Percentiles rank a stretch among this genome's conserved stretches.
These are phyloP conservation scores for Cryptococcus amylolentus DNA, from an alignment of 1,284 basidiomycete species.

Conservation along the genomic window DNA sequence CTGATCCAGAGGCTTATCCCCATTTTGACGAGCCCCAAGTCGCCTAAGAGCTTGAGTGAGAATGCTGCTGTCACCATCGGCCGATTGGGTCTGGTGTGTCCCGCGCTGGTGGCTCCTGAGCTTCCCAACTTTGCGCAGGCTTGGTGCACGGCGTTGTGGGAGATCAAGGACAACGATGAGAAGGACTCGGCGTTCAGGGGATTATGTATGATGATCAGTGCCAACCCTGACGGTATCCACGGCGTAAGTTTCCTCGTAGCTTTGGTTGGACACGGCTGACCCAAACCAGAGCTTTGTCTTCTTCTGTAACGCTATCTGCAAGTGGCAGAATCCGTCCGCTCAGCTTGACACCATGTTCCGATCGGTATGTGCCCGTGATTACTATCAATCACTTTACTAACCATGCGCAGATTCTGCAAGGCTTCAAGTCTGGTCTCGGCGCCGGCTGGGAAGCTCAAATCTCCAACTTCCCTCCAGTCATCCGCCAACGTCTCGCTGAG, in stretches of 20 bases:
- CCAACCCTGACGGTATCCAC: conserved; percentile 85
- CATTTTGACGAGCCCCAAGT: conserved; percentile 83
- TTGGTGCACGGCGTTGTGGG: conserved; percentile 96
- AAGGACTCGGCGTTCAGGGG: conserved; percentile 99
- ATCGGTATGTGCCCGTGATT: conserved; percentile 38
- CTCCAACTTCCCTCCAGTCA: conserved; percentile 41
- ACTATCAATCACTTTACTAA: not conserved
- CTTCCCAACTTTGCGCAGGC: conserved; percentile 85
- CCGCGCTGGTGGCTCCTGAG: conserved; percentile 81
- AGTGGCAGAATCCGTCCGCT: conserved; percentile 83
- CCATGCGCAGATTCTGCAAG: conserved; percentile 38
- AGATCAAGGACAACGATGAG: conserved; percentile 99
- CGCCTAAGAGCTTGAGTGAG: conserved; percentile 90
- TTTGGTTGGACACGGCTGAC: not conserved
- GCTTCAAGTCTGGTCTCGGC: conserved; percentile 46
- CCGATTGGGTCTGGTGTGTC: conserved; percentile 88
- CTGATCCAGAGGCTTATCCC: conserved; percentile 86
- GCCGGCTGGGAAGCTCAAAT: conserved; percentile 40
- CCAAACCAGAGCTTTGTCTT: conserved; percentile 72
- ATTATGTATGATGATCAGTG: conserved; percentile 91
- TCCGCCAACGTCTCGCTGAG: conserved; percentile 44
- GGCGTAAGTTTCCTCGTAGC: conserved; percentile 58
- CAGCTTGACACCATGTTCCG: conserved; percentile 90
- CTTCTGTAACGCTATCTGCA: conserved; percentile 95
- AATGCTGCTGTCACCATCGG: conserved; percentile 99